Evolutionary conservation across 306 rosid genomes (phyloP).

Genomic region (Albizia julibrissin): DNA sequence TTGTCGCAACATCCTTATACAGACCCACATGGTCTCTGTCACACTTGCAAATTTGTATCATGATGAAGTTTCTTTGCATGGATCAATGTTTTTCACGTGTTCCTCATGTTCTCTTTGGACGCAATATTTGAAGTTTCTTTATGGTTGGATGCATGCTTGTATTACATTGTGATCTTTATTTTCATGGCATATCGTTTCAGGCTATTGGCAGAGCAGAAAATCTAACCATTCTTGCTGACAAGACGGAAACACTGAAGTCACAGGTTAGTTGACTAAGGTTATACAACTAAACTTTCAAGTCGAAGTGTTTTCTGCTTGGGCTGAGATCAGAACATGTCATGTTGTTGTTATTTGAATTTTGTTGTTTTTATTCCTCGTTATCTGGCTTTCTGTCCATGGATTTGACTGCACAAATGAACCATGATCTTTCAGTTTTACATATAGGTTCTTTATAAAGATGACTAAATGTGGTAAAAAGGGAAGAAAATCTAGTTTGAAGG

Average conservation of each 20-base stretch:
- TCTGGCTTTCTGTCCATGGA: conserved; percentile 90
- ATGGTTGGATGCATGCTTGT: conserved; percentile 11
- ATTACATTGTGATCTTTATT: conserved; percentile 13
- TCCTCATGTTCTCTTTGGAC: conserved; percentile 4
- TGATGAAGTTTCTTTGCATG: not conserved
- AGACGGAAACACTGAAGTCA: conserved; percentile 72
- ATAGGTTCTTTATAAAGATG: conserved; percentile 32
- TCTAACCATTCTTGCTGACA: conserved; percentile 69
- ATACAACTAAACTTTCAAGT: conserved; percentile 11
- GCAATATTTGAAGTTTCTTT: conserved; percentile 4
- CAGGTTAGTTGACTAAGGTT: conserved; percentile 52
- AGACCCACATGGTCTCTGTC: not conserved
- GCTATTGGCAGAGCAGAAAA: conserved; percentile 84
- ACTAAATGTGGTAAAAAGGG: conserved; percentile 17
- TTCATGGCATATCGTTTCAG: conserved; percentile 42
- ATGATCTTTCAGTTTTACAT: conserved; percentile 21
- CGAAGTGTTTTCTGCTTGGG: not conserved
- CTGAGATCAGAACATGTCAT: conserved; percentile 84
- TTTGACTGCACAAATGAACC: conserved; percentile 79
- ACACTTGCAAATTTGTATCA: not conserved
- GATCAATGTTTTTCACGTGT: conserved; percentile 1
- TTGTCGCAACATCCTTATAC: too few relatives aligned
- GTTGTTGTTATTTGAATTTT: conserved; percentile 74
- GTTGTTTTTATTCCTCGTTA: conserved; percentile 66
- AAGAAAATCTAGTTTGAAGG: conserved; percentile 25